Percentiles rank a stretch among this genome's conserved stretches.
Conservation (phyloP, 176 grass and related monocot species). For the Saccharum spontaneum region DNA sequence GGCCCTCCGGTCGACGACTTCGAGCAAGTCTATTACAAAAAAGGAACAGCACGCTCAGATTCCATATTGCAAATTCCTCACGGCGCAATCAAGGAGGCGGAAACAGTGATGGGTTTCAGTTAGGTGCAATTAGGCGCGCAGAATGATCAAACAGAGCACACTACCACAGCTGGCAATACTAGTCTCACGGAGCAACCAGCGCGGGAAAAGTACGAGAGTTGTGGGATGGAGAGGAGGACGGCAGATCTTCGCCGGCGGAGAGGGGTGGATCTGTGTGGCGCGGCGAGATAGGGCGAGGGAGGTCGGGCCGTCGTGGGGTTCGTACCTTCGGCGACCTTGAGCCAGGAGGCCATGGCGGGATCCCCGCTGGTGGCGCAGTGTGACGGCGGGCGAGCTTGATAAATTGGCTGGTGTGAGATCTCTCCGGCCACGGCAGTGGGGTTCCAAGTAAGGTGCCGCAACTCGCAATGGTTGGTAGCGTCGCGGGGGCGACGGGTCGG, state of each 20-base stretch:
- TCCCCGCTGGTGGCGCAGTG: slow-evolving; percentile 24
- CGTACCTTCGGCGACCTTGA: slow-evolving; percentile 99
- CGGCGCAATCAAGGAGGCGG: slow-evolving; percentile 17
- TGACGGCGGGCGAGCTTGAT: slow-evolving; percentile 37
- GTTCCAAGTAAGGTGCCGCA: neutral
- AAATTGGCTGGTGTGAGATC: slow-evolving; percentile 35
- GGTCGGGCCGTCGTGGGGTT: neutral
- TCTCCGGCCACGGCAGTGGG: slow-evolving; percentile 40
- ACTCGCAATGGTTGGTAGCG: slow-evolving; percentile 31
- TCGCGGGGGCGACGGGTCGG: slow-evolving; percentile 21
- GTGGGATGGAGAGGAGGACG: no score
- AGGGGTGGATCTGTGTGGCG: slow-evolving; percentile 33
- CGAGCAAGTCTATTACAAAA: slow-evolving; percentile 73
- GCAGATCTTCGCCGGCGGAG: slow-evolving; percentile 25
- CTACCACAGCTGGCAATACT: neutral
- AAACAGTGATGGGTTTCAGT: neutral
- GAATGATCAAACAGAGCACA: slow-evolving; percentile 28
- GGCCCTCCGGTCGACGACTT: slow-evolving; percentile 93
- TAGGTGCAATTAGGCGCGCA: slow-evolving; percentile 27
- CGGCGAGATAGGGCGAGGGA: slow-evolving; percentile 4
- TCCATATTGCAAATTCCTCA: slow-evolving; percentile 22
- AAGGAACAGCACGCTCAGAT: slow-evolving; percentile 11
- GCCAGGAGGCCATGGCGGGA: slow-evolving; percentile 89
- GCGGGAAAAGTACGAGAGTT: neutral
- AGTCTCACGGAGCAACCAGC: neutral